A percentile compares a stretch with the other conserved stretches of the same genome.
Evolutionary conservation across 2,329 filamentous ascomycete species (phyloP).

Genomic region (Colletotrichum paranaense): DNA sequence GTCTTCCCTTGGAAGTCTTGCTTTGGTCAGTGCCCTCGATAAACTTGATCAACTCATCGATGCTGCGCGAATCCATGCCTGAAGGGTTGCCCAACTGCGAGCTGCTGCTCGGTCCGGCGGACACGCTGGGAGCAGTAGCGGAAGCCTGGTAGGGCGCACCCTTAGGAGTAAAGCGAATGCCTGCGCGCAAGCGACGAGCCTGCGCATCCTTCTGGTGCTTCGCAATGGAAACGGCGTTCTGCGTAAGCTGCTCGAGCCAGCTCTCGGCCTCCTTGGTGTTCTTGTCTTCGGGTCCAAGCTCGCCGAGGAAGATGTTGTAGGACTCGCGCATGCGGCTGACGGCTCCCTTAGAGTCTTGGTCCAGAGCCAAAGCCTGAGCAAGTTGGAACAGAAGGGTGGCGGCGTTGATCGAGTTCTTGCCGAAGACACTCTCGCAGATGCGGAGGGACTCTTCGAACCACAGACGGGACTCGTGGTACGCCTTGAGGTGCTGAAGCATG

Average conservation of each 20-base stretch:
- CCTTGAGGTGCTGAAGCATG: slow-evolving; percentile 96
- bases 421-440: slow-evolving; percentile 90
- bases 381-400: slow-evolving; percentile 97
- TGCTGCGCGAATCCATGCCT: slow-evolving; percentile 79
- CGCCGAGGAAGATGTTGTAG: slow-evolving; percentile 91
- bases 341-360: slow-evolving; percentile 91
- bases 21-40: slow-evolving; percentile 81
- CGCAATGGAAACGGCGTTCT: slow-evolving; percentile 93
- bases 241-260: slow-evolving; percentile 96
- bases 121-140: slow-evolving; percentile 42
- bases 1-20: slow-evolving; percentile 65
- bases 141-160: slow-evolving; percentile 68
- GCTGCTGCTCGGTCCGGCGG: slow-evolving; percentile 31
- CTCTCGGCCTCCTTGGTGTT: slow-evolving; percentile 98
- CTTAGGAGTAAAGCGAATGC: slow-evolving; percentile 74
- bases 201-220: slow-evolving; percentile 92
- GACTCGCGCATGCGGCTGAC: slow-evolving; percentile 96
- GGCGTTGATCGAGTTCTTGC: slow-evolving; percentile 89
- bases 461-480: slow-evolving; percentile 91
- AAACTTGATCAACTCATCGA: slow-evolving; percentile 93
- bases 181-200: slow-evolving; percentile 76
- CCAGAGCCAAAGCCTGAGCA: slow-evolving; percentile 93
- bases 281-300: slow-evolving; percentile 90
- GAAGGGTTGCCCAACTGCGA: slow-evolving; percentile 40
- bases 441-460: slow-evolving; percentile 96